Conservation (phyloP, 768 basidiomycete species). For the Auricularia heimuer region DNA sequence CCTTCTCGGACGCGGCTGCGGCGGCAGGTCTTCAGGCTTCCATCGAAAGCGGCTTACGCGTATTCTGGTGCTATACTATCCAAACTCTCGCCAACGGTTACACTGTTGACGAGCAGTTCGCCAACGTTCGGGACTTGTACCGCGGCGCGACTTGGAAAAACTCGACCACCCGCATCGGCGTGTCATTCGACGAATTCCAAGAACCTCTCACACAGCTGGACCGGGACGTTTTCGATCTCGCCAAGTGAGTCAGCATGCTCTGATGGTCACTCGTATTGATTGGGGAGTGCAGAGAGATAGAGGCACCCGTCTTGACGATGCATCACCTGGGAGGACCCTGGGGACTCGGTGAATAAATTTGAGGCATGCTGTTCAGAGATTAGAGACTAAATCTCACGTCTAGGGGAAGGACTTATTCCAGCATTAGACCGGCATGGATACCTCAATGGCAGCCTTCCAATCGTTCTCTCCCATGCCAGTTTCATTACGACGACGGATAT, state of each 20-base stretch:
- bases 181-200: neutral
- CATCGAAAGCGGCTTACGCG: neutral
- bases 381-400: neutral
- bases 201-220: neutral
- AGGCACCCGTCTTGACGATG: neutral
- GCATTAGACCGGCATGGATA: neutral
- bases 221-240: neutral
- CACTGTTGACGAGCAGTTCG: neutral
- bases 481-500: neutral
- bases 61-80: neutral
- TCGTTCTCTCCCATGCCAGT: neutral
- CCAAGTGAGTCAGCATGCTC: neutral
- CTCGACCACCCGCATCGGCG: neutral
- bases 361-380: neutral
- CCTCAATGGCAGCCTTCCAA: neutral
- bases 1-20: neutral
- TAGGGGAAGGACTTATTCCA: neutral
- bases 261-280: too few relatives aligned
- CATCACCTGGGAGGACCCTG: neutral
- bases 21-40: neutral
- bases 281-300: too few relatives aligned
- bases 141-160: neutral
- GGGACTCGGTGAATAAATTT: neutral
- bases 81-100: neutral
- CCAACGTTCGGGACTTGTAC: neutral